These are phyloP conservation scores for Pisolithus marmoratus DNA, from an alignment of 768 basidiomycete genomes.

Conservation along the genomic window DNA sequence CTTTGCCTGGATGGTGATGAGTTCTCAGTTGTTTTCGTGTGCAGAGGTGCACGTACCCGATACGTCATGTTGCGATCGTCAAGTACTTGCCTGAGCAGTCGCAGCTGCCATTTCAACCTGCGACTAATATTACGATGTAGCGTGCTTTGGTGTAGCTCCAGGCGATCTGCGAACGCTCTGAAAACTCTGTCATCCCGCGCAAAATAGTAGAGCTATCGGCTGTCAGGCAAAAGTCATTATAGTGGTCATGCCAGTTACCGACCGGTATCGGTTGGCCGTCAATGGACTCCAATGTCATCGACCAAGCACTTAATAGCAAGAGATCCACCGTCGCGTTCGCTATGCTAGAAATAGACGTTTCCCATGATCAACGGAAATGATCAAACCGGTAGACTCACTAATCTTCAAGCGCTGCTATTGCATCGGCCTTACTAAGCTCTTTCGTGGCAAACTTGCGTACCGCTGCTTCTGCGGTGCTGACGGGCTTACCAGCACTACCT, in stretches of 20 bases:
- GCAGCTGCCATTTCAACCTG: conserved; percentile 66
- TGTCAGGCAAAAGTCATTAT: conserved; percentile 1
- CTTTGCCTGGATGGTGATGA: conserved; percentile 41
- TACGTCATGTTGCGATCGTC: conserved; percentile 64
- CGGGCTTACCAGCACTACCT: conserved; percentile 67
- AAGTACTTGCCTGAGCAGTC: conserved; percentile 54
- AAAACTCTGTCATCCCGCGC: conserved; percentile 89
- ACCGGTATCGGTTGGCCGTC: conserved; percentile 71
- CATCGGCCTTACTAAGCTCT: conserved; percentile 70
- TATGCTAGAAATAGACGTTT: conserved; percentile 41
- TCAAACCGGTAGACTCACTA: conserved; percentile 55
- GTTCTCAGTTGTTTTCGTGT: not conserved
- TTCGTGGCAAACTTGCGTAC: conserved; percentile 84
- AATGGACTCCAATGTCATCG: conserved; percentile 51
- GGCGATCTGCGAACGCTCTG: conserved; percentile 52
- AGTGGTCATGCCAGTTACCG: conserved; percentile 15
- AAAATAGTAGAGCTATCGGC: conserved; percentile 70
- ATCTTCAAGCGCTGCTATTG: conserved; percentile 82
- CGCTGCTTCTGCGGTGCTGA: conserved; percentile 65
- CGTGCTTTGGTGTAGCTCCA: conserved; percentile 33
- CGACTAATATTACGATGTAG: conserved; percentile 47
- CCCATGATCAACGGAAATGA: not conserved
- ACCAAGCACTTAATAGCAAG: conserved; percentile 79
- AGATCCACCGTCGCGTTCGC: conserved; percentile 88
- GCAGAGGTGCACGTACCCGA: conserved; percentile 40